Percentiles rank a stretch among this genome's conserved stretches.
phyloP scores from a whole-genome alignment of 768 basidiomycete genomes.

The Suillus subalutaceus region DNA sequence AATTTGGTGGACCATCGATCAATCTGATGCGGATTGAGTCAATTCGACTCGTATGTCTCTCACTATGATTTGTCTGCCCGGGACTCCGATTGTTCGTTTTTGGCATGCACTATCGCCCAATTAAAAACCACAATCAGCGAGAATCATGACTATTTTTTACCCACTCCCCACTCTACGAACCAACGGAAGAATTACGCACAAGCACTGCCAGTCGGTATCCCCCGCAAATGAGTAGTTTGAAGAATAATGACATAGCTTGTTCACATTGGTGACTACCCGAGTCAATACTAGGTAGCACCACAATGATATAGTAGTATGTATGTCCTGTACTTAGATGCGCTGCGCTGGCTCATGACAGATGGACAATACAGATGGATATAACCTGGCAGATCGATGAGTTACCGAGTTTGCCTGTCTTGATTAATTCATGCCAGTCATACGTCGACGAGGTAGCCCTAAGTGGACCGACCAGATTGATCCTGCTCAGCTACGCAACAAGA shows the following conservation, averaged over 20 bases:
- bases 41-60: background rate
- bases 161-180: background rate
- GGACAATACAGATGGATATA: background rate
- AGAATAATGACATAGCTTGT: too few relatives aligned
- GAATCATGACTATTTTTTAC: background rate
- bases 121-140: background rate
- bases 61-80: background rate
- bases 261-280: background rate
- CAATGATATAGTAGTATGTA: background rate
- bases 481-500: background rate
- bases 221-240: background rate
- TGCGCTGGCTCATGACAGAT: background rate
- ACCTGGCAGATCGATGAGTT: background rate
- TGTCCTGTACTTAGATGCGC: background rate
- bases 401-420: background rate
- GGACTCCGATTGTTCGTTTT: background rate
- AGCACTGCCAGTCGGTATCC: background rate
- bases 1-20: too few relatives aligned
- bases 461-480: background rate
- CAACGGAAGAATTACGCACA: background rate
- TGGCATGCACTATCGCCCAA: background rate
- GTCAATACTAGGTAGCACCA: background rate
- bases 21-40: background rate
- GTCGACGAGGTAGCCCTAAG: background rate
- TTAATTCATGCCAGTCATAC: background rate